Evolutionary conservation across 2,329 filamentous ascomycete genomes (phyloP).

Genomic region (Apiospora koreana): DNA sequence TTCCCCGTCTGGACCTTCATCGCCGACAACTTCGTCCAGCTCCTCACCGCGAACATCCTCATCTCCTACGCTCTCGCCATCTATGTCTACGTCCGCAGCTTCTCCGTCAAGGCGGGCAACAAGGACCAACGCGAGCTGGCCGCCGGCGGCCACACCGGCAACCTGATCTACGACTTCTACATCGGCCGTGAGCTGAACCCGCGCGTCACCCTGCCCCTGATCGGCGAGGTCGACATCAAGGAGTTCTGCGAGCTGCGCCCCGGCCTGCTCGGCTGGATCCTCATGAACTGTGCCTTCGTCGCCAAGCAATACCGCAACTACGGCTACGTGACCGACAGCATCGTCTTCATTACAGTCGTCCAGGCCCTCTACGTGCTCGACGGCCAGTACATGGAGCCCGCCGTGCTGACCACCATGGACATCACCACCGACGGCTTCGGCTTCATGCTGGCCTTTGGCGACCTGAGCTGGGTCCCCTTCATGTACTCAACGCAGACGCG

Average conservation of each 20-base stretch:
- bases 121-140: constrained; percentile 75
- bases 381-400: constrained; percentile 81
- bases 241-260: constrained; percentile 88
- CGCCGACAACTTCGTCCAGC: constrained; percentile 83
- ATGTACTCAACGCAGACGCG: constrained; percentile 82
- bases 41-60: constrained; percentile 80
- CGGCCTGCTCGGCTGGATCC: constrained; percentile 84
- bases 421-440: constrained; percentile 92
- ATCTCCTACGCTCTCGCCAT: constrained; percentile 72
- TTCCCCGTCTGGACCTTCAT: constrained; percentile 93
- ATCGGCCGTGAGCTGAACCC: constrained; percentile 96
- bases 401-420: constrained; percentile 91
- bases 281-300: constrained; percentile 81
- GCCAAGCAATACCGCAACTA: constrained; percentile 86
- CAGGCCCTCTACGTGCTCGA: constrained; percentile 86
- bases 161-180: constrained; percentile 92
- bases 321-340: constrained; percentile 83
- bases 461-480: constrained; percentile 91
- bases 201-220: constrained; percentile 72
- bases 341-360: constrained; percentile 74
- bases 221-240: constrained; percentile 90
- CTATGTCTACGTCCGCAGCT: constrained; percentile 81
- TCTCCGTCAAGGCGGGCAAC: constrained; percentile 77
- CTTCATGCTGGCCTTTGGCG: constrained; percentile 92
- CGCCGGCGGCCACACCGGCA: constrained; percentile 78